Evolutionary conservation across 2,329 filamentous ascomycete species (phyloP), one percentile per base, ranked within the genome.

Genomic region (Beauveria medogensis): DNA sequence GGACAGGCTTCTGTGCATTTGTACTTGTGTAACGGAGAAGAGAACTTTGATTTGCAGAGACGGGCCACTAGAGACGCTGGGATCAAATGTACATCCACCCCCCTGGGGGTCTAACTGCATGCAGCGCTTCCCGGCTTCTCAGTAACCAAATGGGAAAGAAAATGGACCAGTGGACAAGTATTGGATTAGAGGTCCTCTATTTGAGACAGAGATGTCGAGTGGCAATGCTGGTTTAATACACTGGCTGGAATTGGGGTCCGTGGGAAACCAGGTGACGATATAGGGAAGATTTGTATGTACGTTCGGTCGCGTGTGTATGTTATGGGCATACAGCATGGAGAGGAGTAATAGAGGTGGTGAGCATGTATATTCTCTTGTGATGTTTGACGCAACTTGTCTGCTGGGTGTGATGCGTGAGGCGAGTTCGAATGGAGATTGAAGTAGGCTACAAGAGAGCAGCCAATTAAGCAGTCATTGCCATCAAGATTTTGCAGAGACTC

Each of bases 21-120:
- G 50, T 59, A 30, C 22, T 60, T 53, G 46, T 48, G 22, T 37
- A 40, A 57, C 44, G 55, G 50, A 57, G 22, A 50, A 30, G 16
- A 44, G 30, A 40, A 37, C n/a, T 47, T 47, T 28, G 9, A 3
- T 34, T 20, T 40, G 22, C 24, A 18, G 30, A 24, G 37, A 41
- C 9, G 37, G 48, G 26, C 20, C 40, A 53, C 48, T 7, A 54
- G 41, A 41, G 41, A 54, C 57, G 57, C 48, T 54, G 50, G n/a
- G 24, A 51, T 59, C 46, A 6, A 55, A 34, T 59, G 57, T 59
- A 59, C 40, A 59, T 47, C 46, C 47, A 22, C 26, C 41, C 26
- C 4, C 3, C 3, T 3, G 2, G 28, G 26, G n/a, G 48, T 40
- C 10, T 26, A 50, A 59, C 48, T 44, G 22, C 40, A 46, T 54